These are phyloP conservation scores for Phytophthora syringae DNA, from an alignment of 352 stramenopile species.

Conservation along the genomic window DNA sequence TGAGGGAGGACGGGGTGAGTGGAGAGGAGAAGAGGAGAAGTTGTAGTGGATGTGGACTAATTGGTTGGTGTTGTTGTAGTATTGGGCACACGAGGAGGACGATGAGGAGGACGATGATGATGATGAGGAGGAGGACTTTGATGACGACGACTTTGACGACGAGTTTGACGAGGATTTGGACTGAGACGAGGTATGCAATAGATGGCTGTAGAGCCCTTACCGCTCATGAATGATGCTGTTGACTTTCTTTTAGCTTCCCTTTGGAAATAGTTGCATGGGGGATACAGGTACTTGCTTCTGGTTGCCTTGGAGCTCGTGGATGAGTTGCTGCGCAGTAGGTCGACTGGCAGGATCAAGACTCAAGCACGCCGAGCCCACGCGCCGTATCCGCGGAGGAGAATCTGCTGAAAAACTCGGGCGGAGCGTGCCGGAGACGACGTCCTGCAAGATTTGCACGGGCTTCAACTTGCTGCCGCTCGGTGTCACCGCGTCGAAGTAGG, in stretches of 20 bases:
- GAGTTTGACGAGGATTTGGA: slow-evolving; percentile 30
- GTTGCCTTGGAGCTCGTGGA: slow-evolving; percentile 13
- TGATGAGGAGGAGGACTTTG: slow-evolving; percentile 41
- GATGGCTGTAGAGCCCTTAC: slow-evolving; percentile 19
- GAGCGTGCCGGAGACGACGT: slow-evolving; percentile 49
- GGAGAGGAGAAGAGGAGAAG: not conserved
- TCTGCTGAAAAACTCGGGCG: slow-evolving; percentile 44
- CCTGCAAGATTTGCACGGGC: slow-evolving; percentile 51
- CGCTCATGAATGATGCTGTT: slow-evolving; percentile 2
- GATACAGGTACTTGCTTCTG: not conserved
- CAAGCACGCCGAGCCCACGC: slow-evolving; percentile 31
- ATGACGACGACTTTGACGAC: slow-evolving; percentile 45
- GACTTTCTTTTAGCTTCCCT: slow-evolving; percentile 11
- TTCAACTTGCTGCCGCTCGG: slow-evolving; percentile 22
- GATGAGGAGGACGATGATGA: slow-evolving; percentile 33
- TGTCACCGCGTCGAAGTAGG: slow-evolving; percentile 38
- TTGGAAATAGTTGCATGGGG: slow-evolving; percentile 2
- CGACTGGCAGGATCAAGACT: slow-evolving; percentile 21
- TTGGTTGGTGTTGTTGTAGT: slow-evolving; percentile 9
- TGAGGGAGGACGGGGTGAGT: slow-evolving; percentile 55
- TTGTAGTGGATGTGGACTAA: not conserved
- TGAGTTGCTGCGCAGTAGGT: slow-evolving; percentile 14
- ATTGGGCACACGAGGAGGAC: slow-evolving; percentile 44
- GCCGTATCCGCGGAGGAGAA: slow-evolving; percentile 47
- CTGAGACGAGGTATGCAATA: slow-evolving; percentile 25